Conservation (phyloP, 345 rosid genomes). For the Rhodomyrtus tomentosa region DNA sequence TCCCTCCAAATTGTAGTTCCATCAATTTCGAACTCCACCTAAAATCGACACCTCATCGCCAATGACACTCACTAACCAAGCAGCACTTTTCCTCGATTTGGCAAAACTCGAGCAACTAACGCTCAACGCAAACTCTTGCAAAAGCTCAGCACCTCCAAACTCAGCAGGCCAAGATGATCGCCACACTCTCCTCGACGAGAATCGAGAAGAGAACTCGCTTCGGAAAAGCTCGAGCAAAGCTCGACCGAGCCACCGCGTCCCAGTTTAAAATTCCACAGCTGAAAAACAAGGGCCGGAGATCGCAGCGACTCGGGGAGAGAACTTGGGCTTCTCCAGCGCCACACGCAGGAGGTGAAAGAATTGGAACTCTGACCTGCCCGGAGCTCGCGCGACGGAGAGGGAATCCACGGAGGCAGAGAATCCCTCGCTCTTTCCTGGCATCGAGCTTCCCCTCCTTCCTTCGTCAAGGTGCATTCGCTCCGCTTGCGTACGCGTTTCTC, state of each 20-base stretch:
- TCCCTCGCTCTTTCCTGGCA: background rate
- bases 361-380: background rate
- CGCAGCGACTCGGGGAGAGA: background rate
- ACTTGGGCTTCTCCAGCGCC: background rate
- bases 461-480: background rate
- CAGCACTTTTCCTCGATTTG: background rate
- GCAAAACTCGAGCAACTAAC: background rate
- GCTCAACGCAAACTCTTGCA: background rate
- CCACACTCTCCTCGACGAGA: background rate
- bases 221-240: background rate
- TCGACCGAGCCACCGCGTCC: background rate
- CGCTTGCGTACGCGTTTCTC: background rate
- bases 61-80: background rate
- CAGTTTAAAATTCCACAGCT: background rate
- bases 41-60: background rate
- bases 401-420: background rate
- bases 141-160: background rate
- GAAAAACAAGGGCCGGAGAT: background rate
- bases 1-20: background rate
- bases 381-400: background rate
- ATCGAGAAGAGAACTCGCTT: background rate
- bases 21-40: background rate
- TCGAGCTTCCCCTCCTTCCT: background rate
- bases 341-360: background rate
- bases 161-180: background rate